Percentiles rank a stretch among this genome's conserved stretches.
Conservation (phyloP, 805 yeast species). For the Saccharomycopsis malanga region DNA sequence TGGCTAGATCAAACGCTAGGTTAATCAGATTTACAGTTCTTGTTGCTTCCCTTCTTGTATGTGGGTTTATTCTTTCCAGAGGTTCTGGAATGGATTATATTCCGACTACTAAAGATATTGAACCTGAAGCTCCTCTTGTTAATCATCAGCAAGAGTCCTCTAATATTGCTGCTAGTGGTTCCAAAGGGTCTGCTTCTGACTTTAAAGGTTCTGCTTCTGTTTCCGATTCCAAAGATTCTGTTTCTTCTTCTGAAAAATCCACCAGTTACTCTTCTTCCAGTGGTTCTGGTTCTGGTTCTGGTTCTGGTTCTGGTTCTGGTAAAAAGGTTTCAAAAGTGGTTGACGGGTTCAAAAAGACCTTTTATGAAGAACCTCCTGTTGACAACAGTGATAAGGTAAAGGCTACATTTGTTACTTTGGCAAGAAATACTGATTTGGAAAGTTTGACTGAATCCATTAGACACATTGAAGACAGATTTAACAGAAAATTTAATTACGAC, state of each 20-base stretch:
- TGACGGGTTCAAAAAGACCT: constrained; percentile 19
- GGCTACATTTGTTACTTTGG: constrained; percentile 78
- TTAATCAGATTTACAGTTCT: constrained; percentile 41
- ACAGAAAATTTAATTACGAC: constrained; percentile 72
- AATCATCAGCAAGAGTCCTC: background rate
- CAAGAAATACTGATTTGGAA: constrained; percentile 67
- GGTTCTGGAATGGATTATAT: constrained; percentile 35
- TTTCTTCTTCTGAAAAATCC: background rate
- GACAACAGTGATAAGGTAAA: constrained; percentile 40
- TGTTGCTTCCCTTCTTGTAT: constrained; percentile 38
- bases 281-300: background rate
- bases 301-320: background rate
- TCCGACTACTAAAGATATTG: constrained; percentile 12
- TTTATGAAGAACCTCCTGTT: constrained; percentile 12
- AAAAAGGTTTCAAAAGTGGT: background rate
- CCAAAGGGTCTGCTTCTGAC: background rate
- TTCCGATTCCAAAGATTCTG: background rate
- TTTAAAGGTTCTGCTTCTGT: background rate
- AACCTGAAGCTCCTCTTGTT: constrained; percentile 1
- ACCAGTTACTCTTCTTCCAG: too few species aligned
- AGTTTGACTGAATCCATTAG: constrained; percentile 58
- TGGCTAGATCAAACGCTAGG: constrained; percentile 44
- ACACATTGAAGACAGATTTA: constrained; percentile 85
- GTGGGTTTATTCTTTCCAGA: constrained; percentile 42
- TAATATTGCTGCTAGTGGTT: background rate